A percentile compares a stretch with the other conserved stretches of the same genome.
phyloP scores from a whole-genome alignment of 306 rosid genomes.

The Sicyos baderoa region DNA sequence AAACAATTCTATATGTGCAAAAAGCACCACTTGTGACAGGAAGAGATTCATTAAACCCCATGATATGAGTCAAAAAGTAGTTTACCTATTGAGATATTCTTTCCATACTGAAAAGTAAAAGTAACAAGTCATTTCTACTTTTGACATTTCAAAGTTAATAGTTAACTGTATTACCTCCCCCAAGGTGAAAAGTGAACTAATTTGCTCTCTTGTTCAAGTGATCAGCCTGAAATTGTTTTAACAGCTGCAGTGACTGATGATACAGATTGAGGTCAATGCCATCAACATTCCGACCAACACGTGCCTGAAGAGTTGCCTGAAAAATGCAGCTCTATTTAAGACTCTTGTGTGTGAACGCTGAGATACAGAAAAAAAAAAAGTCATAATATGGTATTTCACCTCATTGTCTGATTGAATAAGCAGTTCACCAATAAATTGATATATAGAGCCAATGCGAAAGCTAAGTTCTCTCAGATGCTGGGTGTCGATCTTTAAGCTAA shows the following conservation, averaged over 20 bases:
- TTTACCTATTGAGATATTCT: not conserved
- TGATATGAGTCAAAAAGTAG: conserved; percentile 8
- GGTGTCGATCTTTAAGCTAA: conserved; percentile 39
- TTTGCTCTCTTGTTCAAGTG: conserved; percentile 34
- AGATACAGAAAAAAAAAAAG: conserved; percentile 15
- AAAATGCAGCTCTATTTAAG: conserved; percentile 18
- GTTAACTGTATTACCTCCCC: conserved; percentile 12
- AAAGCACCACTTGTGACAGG: not conserved
- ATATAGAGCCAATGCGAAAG: conserved; percentile 58
- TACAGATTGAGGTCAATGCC: conserved; percentile 84
- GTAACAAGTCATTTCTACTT: not conserved
- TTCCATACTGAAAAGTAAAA: not conserved
- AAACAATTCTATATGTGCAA: not conserved
- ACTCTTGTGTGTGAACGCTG: conserved; percentile 6
- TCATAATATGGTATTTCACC: conserved; percentile 35
- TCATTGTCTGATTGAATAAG: conserved; percentile 49
- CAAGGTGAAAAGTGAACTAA: conserved; percentile 19
- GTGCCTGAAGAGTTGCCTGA: conserved; percentile 70
- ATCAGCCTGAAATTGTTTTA: conserved; percentile 62
- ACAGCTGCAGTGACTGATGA: conserved; percentile 58
- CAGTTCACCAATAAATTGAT: conserved; percentile 82
- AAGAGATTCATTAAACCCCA: not conserved
- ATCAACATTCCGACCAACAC: conserved; percentile 75
- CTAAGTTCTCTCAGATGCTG: conserved; percentile 50
- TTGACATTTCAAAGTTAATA: conserved; percentile 13